Base-by-base conservation (phyloP, 108 stramenopile species). In the Cylindrotheca closterium region DNA sequence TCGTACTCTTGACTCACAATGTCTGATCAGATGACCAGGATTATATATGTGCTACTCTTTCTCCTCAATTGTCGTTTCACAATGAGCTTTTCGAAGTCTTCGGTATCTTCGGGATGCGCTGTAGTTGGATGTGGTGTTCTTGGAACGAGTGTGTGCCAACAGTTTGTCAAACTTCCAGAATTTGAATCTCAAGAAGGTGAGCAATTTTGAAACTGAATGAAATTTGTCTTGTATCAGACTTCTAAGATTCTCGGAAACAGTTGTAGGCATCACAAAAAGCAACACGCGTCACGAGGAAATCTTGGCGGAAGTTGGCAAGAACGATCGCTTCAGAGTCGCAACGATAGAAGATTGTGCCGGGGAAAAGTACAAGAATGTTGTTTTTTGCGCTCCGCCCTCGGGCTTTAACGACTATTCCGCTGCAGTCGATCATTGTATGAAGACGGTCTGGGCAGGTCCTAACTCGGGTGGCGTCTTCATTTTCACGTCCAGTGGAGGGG, bases 341-440 rank as follows among this genome's bases (percentile, higher is more conserved):
- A 81, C 86, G 7, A 55, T 63, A 37, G 92, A 87, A 3, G 77
- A 87, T 27, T 45, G 63, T 21, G 19, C 37, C 1, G 47, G 26
- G 7, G 30, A 45, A 28, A 82, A 73, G 31, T 94, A 78, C 55
- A 59, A 81, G 25, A 77, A 92, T 68, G 85, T 91, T 54, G 93
- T 94, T 15, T 94, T 94, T 72, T 94, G 93, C 47, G 93, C 90
- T 25, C 93, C 93, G 32, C 93, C 93, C 4, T 90, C 88, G 18
- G 93, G 93, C 30, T 94, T 88, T 63, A 85, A 88, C 2, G 85
- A 94, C 55, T 94, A 94, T 65, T 68, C 90, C 19, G 61, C 57
- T 22, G 88, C 87, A 3, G 79, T 92, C 2, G 46, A 74, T 47
- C 64, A 69, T 7, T 82, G 77, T 18, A 73, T 80, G 31, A 68